Evolutionary conservation across 306 rosid genomes (phyloP).

Genomic region (Cucurbita maxima): DNA sequence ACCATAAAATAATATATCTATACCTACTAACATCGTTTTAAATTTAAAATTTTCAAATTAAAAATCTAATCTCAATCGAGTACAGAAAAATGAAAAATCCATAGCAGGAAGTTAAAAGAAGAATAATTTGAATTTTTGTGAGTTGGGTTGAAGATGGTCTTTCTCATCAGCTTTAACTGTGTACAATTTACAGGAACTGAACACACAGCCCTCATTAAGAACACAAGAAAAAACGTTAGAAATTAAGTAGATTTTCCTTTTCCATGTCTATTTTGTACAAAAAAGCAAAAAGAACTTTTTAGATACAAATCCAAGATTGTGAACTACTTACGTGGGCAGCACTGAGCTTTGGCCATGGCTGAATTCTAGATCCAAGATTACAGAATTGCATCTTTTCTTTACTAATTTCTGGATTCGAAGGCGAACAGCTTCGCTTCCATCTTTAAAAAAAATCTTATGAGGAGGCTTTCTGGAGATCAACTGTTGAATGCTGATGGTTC

Average conservation of each 20-base stretch:
- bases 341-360: conserved; percentile 6
- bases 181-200: conserved; percentile 1
- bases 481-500: conserved; percentile 39
- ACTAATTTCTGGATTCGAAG: neutral
- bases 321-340: conserved; percentile 5
- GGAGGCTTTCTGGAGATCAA: conserved; percentile 42
- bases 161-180: neutral
- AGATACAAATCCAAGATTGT: conserved; percentile 19
- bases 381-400: neutral
- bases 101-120: neutral
- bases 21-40: too few species aligned
- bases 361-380: neutral
- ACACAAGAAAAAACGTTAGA: neutral
- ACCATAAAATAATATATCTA: too few species aligned
- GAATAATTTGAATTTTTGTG: neutral
- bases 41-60: too few species aligned
- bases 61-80: neutral
- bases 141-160: conserved; percentile 2
- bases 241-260: conserved; percentile 3
- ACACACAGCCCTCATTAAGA: conserved; percentile 14
- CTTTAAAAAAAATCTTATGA: conserved; percentile 49
- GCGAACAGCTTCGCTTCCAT: conserved; percentile 34
- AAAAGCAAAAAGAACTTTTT: conserved; percentile 12
- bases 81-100: neutral
- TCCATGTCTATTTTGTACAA: conserved; percentile 36